Conservation (phyloP, 768 basidiomycete species). For the Leccinum sublutescens region DNA sequence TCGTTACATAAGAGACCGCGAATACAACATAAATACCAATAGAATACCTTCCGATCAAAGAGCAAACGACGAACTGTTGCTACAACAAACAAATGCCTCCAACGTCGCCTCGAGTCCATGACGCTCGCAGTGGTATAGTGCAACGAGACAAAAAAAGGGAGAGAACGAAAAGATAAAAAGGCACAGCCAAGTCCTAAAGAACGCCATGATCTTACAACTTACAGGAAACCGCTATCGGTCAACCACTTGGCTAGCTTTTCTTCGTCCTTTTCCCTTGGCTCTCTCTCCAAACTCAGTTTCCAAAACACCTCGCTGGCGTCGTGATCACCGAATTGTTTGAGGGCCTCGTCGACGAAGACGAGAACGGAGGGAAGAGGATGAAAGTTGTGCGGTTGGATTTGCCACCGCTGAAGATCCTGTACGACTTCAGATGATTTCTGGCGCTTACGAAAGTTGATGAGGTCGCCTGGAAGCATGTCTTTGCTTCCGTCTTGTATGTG, state of each 20-base stretch:
- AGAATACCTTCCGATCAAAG: neutral
- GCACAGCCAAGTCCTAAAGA: neutral
- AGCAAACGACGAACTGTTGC: neutral
- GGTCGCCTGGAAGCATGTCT: constrained; percentile 41
- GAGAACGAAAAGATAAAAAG: neutral
- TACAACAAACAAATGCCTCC: neutral
- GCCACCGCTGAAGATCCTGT: constrained; percentile 57
- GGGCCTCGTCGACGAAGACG: constrained; percentile 41
- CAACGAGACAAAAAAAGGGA: neutral
- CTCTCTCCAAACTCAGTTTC: constrained; percentile 47
- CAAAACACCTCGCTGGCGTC: constrained; percentile 39
- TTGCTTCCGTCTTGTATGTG: constrained; percentile 64
- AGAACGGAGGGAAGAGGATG: constrained; percentile 42
- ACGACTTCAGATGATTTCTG: constrained; percentile 54
- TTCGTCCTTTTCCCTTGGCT: constrained; percentile 55
- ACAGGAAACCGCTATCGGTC: constrained; percentile 41
- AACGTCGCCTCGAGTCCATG: constrained; percentile 5
- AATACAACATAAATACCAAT: neutral
- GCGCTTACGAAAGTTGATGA: constrained; percentile 62
- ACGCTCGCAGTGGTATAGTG: neutral
- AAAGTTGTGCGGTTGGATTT: constrained; percentile 56
- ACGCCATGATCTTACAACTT: neutral
- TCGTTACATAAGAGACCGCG: neutral
- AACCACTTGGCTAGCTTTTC: constrained; percentile 44
- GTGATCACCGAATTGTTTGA: constrained; percentile 36